Evolutionary conservation across 345 rosid genomes (phyloP).

Genomic region (Kernera saxatilis): DNA sequence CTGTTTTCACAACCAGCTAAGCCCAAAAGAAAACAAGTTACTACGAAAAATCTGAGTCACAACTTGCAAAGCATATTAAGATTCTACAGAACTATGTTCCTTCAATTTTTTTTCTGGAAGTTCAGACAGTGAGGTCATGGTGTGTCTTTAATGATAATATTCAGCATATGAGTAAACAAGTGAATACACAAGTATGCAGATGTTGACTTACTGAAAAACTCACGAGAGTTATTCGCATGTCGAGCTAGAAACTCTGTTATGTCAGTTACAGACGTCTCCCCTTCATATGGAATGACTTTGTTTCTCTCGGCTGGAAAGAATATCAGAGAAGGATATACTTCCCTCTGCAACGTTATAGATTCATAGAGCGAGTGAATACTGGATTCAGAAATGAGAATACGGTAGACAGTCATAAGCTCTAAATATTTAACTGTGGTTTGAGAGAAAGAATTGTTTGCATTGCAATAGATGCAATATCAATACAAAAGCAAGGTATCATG

Average conservation of each 20-base stretch:
- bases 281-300: slow-evolving; percentile 49
- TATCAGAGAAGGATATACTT: slow-evolving; percentile 72
- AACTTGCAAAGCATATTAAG: background rate
- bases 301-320: slow-evolving; percentile 76
- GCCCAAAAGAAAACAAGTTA: background rate
- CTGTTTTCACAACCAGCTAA: background rate
- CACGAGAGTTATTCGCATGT: slow-evolving; percentile 52
- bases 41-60: background rate
- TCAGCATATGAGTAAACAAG: background rate
- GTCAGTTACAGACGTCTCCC: slow-evolving; percentile 64
- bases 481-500: slow-evolving; percentile 1
- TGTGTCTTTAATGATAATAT: background rate
- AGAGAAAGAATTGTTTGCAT: background rate
- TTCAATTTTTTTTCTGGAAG: background rate
- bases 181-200: background rate
- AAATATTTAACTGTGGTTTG: background rate
- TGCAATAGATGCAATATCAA: background rate
- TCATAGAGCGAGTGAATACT: background rate
- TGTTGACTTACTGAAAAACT: slow-evolving; percentile 43
- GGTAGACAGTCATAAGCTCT: background rate
- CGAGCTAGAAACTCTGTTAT: slow-evolving; percentile 61
- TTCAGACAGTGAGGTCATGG: background rate
- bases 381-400: background rate
- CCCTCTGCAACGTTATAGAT: slow-evolving; percentile 52
- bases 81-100: background rate